phyloP scores from a whole-genome alignment of 2,329 filamentous ascomycete species.

The Aspergillus eucalypticola region DNA sequence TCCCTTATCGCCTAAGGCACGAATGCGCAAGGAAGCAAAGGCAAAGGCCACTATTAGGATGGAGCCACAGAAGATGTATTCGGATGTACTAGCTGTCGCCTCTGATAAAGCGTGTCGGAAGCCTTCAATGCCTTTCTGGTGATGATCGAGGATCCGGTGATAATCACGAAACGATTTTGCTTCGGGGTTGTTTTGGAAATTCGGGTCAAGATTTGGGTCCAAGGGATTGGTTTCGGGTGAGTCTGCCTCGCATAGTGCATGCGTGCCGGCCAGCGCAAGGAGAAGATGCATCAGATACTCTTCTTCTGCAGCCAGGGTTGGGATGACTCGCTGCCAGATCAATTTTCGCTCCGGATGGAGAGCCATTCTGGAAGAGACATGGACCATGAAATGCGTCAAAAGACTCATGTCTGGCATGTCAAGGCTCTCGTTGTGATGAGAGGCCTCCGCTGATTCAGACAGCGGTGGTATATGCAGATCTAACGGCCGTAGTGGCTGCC shows the following conservation, averaged over 20 bases:
- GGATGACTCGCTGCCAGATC: conserved; percentile 25
- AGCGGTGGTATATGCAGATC: conserved; percentile 7
- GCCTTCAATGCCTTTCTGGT: conserved; percentile 23
- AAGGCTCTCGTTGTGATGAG: neutral
- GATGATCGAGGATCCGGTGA: conserved; percentile 19
- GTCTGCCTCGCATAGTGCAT: conserved; percentile 14
- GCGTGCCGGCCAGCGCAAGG: conserved; percentile 25
- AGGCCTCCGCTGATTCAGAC: too few species aligned
- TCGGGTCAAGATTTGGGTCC: too few species aligned
- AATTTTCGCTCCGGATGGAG: conserved; percentile 6
- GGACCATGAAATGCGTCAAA: conserved; percentile 19
- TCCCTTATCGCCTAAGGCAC: neutral
- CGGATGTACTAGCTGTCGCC: conserved; percentile 8
- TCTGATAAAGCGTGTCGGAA: conserved; percentile 17
- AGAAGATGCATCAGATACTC: conserved; percentile 29
- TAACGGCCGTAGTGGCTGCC: conserved; percentile 13
- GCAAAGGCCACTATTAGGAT: conserved; percentile 22
- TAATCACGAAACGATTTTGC: neutral
- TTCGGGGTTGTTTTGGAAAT: too few species aligned
- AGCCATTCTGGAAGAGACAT: conserved; percentile 19
- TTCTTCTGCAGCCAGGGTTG: conserved; percentile 20
- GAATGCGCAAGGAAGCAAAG: conserved; percentile 21
- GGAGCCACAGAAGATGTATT: conserved; percentile 20
- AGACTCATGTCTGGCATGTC: conserved; percentile 25
- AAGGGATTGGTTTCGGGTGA: too few species aligned